phyloP scores from a whole-genome alignment of 2,329 filamentous ascomycete species.

The Aspergillus fumigatiaffinis region DNA sequence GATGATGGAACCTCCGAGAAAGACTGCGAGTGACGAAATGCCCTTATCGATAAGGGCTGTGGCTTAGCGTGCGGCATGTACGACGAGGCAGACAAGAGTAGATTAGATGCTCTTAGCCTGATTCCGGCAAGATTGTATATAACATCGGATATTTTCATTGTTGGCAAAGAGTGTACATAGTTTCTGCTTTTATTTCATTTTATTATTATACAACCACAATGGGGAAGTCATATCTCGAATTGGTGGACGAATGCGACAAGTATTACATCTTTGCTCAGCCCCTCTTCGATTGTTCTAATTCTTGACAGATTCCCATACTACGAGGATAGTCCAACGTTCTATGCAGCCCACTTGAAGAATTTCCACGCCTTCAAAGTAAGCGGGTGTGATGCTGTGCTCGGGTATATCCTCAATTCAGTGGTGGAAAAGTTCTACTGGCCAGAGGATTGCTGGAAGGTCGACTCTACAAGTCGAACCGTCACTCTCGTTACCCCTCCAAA shows the following conservation, averaged over 20 bases:
- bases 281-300: not conserved
- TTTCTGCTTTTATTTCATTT: not conserved
- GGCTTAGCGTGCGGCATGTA: not conserved
- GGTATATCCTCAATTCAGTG: slow-evolving; percentile 53
- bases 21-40: slow-evolving; percentile 24
- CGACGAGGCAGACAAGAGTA: not conserved
- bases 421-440: slow-evolving; percentile 45
- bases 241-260: slow-evolving; percentile 56
- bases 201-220: slow-evolving; percentile 15
- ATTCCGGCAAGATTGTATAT: not conserved
- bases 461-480: slow-evolving; percentile 59
- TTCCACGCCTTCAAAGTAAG: slow-evolving; percentile 66
- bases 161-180: slow-evolving; percentile 1
- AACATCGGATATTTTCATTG: not conserved
- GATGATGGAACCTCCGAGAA: slow-evolving; percentile 24
- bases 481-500: slow-evolving; percentile 55
- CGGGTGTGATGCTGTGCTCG: slow-evolving; percentile 59
- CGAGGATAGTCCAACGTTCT: slow-evolving; percentile 54
- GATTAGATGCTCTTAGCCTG: not conserved
- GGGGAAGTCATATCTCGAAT: slow-evolving; percentile 49
- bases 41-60: slow-evolving; percentile 29
- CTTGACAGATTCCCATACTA: slow-evolving; percentile 70
- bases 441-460: slow-evolving; percentile 56
- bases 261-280: slow-evolving; percentile 16
- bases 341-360: slow-evolving; percentile 50